A percentile compares a stretch with the other conserved stretches of the same genome.
Evolutionary conservation across 257 asterid genomes (phyloP).

Genomic region (Leonotis leonurus): DNA sequence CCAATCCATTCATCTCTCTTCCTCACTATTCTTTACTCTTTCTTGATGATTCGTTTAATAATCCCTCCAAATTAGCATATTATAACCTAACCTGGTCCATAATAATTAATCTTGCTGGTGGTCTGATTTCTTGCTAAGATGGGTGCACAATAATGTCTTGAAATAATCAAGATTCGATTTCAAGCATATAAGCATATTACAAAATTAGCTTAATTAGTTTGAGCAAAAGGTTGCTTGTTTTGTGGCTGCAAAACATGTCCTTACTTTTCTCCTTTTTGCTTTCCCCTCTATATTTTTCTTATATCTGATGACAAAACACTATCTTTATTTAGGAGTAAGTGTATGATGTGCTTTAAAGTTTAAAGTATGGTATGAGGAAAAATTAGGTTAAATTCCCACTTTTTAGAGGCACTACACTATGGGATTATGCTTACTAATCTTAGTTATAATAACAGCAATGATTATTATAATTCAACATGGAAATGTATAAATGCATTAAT

Average conservation of each 20-base stretch:
- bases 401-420: neutral
- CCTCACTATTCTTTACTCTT: neutral
- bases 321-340: neutral
- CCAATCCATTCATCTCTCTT: constrained; percentile 3
- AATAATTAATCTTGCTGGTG: neutral
- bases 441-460: neutral
- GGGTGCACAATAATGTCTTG: neutral
- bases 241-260: constrained; percentile 10
- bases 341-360: neutral
- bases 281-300: neutral
- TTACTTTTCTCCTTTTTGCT: neutral
- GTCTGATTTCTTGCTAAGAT: neutral
- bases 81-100: neutral
- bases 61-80: neutral
- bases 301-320: neutral
- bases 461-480: too few relatives aligned
- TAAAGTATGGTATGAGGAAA: too few relatives aligned
- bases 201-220: neutral
- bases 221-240: constrained; percentile 14
- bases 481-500: too few relatives aligned
- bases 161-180: neutral
- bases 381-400: constrained; percentile 9
- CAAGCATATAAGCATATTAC: neutral
- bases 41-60: neutral
- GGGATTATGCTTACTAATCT: neutral